Evolutionary conservation across 805 yeast genomes (phyloP).

Genomic region (Candida ovalis): DNA sequence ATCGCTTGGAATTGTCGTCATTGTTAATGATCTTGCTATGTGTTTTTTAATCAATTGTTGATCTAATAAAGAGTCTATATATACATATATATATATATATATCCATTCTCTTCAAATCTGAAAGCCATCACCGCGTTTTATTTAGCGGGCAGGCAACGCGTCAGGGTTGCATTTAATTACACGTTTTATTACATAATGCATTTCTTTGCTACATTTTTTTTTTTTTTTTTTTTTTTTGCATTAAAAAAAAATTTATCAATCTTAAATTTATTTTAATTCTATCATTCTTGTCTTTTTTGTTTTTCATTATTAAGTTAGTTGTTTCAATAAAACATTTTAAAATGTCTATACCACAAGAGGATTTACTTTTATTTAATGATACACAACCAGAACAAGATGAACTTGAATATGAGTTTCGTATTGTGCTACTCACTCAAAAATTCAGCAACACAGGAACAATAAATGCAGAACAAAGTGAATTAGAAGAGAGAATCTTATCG

Average conservation of each 20-base stretch:
- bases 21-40: background rate
- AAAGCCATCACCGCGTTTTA: no score
- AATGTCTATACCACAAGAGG: slow-evolving; percentile 4
- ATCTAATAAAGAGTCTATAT: background rate
- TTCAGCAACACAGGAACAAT: slow-evolving; percentile 20
- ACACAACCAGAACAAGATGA: slow-evolving; percentile 28
- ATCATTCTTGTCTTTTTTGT: no score
- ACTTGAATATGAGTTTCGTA: slow-evolving; percentile 45
- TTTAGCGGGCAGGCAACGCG: no score
- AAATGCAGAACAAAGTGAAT: slow-evolving; percentile 30
- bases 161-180: no score
- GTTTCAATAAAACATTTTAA: background rate
- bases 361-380: slow-evolving; percentile 8
- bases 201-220: no score
- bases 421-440: slow-evolving; percentile 39
- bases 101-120: no score
- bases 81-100: no score
- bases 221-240: no score
- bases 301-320: no score
- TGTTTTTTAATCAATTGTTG: background rate
- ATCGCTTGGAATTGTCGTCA: background rate
- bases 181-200: no score
- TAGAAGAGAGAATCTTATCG: slow-evolving; percentile 46
- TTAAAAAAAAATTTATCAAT: no score
- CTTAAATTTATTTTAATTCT: no score